Evolutionary conservation across 306 rosid species (phyloP).

Genomic region (Lithocarpus polystachyus): DNA sequence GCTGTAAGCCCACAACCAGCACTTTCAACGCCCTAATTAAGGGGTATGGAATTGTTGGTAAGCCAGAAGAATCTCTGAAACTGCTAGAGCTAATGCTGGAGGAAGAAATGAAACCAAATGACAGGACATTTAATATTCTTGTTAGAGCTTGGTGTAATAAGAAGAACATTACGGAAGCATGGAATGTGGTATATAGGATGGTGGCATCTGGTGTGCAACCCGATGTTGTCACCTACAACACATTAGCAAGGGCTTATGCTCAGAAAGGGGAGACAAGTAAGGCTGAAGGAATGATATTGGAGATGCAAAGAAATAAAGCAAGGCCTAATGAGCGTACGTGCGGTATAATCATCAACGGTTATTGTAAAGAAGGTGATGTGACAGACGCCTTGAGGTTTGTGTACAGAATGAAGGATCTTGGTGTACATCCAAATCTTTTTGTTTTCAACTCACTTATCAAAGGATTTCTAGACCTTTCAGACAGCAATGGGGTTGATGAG

Average conservation of each 20-base stretch:
- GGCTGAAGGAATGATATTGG: conserved; percentile 69
- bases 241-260: conserved; percentile 83
- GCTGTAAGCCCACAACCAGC: conserved; percentile 82
- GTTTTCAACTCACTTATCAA: conserved; percentile 86
- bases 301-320: conserved; percentile 60
- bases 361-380: conserved; percentile 87
- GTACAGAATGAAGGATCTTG: conserved; percentile 71
- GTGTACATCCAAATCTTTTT: conserved; percentile 73
- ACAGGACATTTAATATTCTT: conserved; percentile 82
- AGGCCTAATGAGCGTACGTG: conserved; percentile 86
- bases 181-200: conserved; percentile 71
- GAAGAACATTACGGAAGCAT: conserved; percentile 64
- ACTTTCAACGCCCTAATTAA: conserved; percentile 90
- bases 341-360: conserved; percentile 75
- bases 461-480: conserved; percentile 73
- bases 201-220: conserved; percentile 71
- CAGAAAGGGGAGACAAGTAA: conserved; percentile 65
- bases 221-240: conserved; percentile 85
- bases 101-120: conserved; percentile 66
- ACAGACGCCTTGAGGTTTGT: conserved; percentile 78
- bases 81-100: conserved; percentile 66
- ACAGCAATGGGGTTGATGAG: conserved; percentile 74
- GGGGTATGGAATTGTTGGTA: conserved; percentile 75
- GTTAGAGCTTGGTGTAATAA: conserved; percentile 81
- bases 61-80: conserved; percentile 67